Evolutionary conservation across 2,329 filamentous ascomycete species (phyloP).

Genomic region (Aureobasidium sp.): DNA sequence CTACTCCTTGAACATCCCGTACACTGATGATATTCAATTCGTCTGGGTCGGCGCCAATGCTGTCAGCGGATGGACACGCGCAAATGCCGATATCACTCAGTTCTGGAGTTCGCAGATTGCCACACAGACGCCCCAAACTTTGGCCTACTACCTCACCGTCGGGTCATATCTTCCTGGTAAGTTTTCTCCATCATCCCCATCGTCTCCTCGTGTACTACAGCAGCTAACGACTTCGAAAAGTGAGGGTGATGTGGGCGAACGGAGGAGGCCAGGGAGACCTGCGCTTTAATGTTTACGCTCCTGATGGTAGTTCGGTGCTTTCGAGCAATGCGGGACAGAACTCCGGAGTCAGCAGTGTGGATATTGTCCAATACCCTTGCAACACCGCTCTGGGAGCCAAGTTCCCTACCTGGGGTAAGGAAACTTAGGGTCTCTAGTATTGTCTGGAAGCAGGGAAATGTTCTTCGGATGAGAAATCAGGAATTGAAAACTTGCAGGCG

Average conservation of each 20-base stretch:
- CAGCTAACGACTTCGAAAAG: neutral
- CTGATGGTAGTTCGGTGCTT: constrained; percentile 10
- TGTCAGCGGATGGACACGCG: constrained; percentile 16
- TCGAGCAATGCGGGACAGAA: constrained; percentile 1
- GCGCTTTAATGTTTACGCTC: constrained; percentile 15
- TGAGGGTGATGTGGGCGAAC: constrained; percentile 17
- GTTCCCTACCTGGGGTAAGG: constrained; percentile 18
- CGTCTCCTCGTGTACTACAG: no score
- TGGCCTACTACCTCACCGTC: constrained; percentile 15
- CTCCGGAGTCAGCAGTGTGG: constrained; percentile 11
- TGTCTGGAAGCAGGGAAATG: no score
- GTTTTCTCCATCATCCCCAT: neutral
- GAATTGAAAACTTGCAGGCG: no score
- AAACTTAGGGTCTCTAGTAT: neutral
- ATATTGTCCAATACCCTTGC: constrained; percentile 15
- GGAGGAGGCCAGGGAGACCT: constrained; percentile 18
- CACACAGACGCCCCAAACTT: constrained; percentile 14
- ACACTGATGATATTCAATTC: constrained; percentile 18
- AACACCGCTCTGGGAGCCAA: constrained; percentile 13
- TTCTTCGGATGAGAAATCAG: no score
- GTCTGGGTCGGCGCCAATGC: constrained; percentile 19
- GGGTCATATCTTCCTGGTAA: constrained; percentile 15
- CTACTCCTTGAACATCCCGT: constrained; percentile 18
- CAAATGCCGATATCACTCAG: constrained; percentile 17
- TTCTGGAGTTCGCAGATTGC: constrained; percentile 16